Percentiles rank a stretch among this genome's conserved stretches.
phyloP scores from a whole-genome alignment of 352 stramenopile genomes.

The Globisporangium canariense region DNA sequence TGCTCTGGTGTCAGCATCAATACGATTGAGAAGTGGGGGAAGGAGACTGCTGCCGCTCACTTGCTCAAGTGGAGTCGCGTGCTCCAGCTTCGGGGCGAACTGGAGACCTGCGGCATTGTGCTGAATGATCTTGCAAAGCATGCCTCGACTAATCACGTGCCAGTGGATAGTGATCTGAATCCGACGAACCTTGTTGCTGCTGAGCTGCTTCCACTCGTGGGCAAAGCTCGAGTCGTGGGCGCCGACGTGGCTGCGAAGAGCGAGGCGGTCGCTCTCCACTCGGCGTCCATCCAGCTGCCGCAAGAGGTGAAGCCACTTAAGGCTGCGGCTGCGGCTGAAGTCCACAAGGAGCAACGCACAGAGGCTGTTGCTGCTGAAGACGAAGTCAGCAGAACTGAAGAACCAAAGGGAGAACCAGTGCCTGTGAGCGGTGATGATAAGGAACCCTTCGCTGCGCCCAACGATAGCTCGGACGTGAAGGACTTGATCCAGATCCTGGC shows the following conservation, averaged over 20 bases:
- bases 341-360: background rate
- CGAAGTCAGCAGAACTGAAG: slow-evolving; percentile 5
- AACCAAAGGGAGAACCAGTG: background rate
- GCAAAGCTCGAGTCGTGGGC: slow-evolving; percentile 29
- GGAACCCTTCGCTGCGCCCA: slow-evolving; percentile 16
- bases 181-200: slow-evolving; percentile 6
- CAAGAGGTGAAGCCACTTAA: slow-evolving; percentile 1
- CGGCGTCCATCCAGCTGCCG: slow-evolving; percentile 32
- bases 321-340: background rate
- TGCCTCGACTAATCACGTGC: slow-evolving; percentile 2
- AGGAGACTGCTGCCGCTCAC: slow-evolving; percentile 22
- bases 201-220: slow-evolving; percentile 26
- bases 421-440: slow-evolving; percentile 11
- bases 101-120: slow-evolving; percentile 33
- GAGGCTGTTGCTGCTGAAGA: background rate
- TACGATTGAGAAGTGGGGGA: slow-evolving; percentile 35
- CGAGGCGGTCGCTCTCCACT: slow-evolving; percentile 44
- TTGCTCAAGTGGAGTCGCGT: slow-evolving; percentile 49
- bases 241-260: slow-evolving; percentile 27
- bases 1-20: slow-evolving; percentile 19
- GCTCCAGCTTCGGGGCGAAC: slow-evolving; percentile 31
- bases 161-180: background rate
- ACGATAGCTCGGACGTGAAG: slow-evolving; percentile 28
- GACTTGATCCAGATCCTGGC: slow-evolving; percentile 63
- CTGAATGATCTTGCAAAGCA: slow-evolving; percentile 35